Percentiles rank a stretch among this genome's conserved stretches.
Conservation (phyloP, 352 stramenopile species). For the Globisporangium barbulae region DNA sequence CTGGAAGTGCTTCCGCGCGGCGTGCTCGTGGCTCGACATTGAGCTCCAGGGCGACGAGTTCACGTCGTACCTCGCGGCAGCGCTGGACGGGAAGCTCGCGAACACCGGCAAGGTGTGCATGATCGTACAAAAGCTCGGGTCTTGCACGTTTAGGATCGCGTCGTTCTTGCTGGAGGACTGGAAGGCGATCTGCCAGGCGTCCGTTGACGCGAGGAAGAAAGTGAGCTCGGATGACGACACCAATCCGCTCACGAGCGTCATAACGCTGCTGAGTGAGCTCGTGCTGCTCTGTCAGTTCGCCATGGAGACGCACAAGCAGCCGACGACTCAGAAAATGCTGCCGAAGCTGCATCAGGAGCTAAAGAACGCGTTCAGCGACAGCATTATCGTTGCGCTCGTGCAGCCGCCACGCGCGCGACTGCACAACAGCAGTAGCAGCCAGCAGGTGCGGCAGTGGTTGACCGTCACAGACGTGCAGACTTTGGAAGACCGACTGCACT, state of each 20-base stretch:
- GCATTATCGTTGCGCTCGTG: conserved; percentile 42
- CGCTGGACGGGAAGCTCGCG: conserved; percentile 56
- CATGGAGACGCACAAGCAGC: conserved; percentile 15
- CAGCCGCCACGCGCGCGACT: conserved; percentile 8
- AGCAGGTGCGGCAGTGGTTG: conserved; percentile 25
- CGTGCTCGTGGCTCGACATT: conserved; percentile 58
- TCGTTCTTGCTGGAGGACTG: conserved; percentile 46
- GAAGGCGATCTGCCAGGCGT: conserved; percentile 18
- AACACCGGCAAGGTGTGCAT: conserved; percentile 27
- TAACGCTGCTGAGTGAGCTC: conserved; percentile 34
- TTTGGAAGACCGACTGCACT: conserved; percentile 32
- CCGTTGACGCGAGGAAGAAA: neutral
- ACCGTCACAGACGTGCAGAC: conserved; percentile 24
- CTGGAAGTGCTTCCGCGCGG: conserved; percentile 65
- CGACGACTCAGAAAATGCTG: conserved; percentile 37
- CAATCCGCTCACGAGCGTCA: conserved; percentile 13
- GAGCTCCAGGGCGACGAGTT: conserved; percentile 25
- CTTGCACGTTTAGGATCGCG: conserved; percentile 22
- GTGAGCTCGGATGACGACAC: neutral
- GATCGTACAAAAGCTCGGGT: conserved; percentile 34
- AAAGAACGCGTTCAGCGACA: conserved; percentile 33
- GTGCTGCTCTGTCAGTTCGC: conserved; percentile 44
- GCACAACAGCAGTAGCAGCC: neutral
- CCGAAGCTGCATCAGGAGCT: conserved; percentile 46
- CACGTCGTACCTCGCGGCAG: conserved; percentile 39